Percentiles rank a stretch among this genome's conserved stretches.
Evolutionary conservation across 805 yeast species (phyloP).

Genomic region (Sungouiella thailandica): DNA sequence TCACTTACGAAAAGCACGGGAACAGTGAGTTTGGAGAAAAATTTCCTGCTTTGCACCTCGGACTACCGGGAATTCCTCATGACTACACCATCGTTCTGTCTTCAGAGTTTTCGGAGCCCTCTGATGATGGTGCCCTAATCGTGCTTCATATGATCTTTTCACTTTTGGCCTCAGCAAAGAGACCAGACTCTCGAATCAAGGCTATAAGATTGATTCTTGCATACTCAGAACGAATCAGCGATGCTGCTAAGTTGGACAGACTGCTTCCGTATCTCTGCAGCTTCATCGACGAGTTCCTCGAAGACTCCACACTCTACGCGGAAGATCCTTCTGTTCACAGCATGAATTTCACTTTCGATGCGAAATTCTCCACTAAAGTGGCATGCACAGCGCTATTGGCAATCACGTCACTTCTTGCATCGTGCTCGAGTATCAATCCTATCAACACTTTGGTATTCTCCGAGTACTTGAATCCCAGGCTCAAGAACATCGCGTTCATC

Average conservation of each 20-base stretch:
- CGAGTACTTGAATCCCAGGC: slow-evolving; percentile 75
- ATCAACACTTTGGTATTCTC: slow-evolving; percentile 73
- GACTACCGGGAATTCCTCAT: slow-evolving; percentile 47
- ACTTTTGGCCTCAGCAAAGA: slow-evolving; percentile 54
- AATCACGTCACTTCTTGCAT: slow-evolving; percentile 59
- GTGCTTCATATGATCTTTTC: slow-evolving; percentile 56
- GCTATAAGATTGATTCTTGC: slow-evolving; percentile 76
- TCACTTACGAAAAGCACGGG: slow-evolving; percentile 13
- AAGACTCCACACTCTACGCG: slow-evolving; percentile 9
- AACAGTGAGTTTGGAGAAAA: neutral
- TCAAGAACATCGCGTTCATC: slow-evolving; percentile 28
- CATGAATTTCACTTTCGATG: slow-evolving; percentile 2
- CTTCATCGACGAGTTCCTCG: slow-evolving; percentile 58
- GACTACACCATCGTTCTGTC: slow-evolving; percentile 40
- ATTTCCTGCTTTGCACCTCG: slow-evolving; percentile 32
- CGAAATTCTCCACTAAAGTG: slow-evolving; percentile 48
- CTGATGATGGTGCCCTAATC: slow-evolving; percentile 50
- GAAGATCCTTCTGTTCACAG: slow-evolving; percentile 3
- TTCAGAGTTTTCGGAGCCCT: slow-evolving; percentile 16
- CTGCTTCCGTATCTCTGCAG: slow-evolving; percentile 74
- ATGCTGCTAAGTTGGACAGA: slow-evolving; percentile 81
- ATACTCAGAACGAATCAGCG: slow-evolving; percentile 69
- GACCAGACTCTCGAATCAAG: slow-evolving; percentile 54
- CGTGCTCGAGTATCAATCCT: slow-evolving; percentile 64
- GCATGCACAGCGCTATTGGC: slow-evolving; percentile 61